A percentile compares a stretch with the other conserved stretches of the same genome.
phyloP scores from a whole-genome alignment of 2,329 filamentous ascomycete species.

The Penicillium janthinellum region DNA sequence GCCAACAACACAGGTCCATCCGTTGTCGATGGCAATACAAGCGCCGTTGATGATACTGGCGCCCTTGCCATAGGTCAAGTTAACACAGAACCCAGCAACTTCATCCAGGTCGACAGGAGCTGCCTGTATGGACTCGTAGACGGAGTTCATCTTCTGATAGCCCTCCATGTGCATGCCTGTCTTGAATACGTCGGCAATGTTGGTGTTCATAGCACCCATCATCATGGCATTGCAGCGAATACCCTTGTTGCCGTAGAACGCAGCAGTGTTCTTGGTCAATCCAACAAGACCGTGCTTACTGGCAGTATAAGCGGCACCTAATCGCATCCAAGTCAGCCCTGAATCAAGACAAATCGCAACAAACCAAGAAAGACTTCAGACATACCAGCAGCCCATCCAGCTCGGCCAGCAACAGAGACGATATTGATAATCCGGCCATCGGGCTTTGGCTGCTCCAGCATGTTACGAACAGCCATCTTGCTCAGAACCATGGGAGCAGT shows the following conservation, averaged over 20 bases:
- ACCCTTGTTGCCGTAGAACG: slow-evolving; percentile 57
- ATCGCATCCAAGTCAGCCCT: background rate
- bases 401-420: slow-evolving; percentile 49
- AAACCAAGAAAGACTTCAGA: background rate
- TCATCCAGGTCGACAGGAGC: slow-evolving; percentile 29
- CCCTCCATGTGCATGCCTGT: slow-evolving; percentile 30
- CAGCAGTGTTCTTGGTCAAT: slow-evolving; percentile 60
- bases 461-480: slow-evolving; percentile 54
- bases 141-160: slow-evolving; percentile 16
- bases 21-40: slow-evolving; percentile 34
- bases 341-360: background rate
- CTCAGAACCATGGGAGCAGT: slow-evolving; percentile 58
- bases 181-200: slow-evolving; percentile 52
- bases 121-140: slow-evolving; percentile 19
- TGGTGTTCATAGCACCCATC: slow-evolving; percentile 59
- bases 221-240: slow-evolving; percentile 56
- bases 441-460: slow-evolving; percentile 39
- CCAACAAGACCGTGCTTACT: slow-evolving; percentile 59
- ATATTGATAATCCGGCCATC: slow-evolving; percentile 58
- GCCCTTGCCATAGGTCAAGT: slow-evolving; percentile 29
- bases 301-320: slow-evolving; percentile 56
- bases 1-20: slow-evolving; percentile 27
- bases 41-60: slow-evolving; percentile 33
- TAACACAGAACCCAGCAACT: slow-evolving; percentile 33
- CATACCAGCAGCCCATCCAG: slow-evolving; percentile 47